Percentiles rank a stretch among this genome's conserved stretches.
Evolutionary conservation across 345 rosid genomes (phyloP).

Genomic region (Pseudoturritis turrita): DNA sequence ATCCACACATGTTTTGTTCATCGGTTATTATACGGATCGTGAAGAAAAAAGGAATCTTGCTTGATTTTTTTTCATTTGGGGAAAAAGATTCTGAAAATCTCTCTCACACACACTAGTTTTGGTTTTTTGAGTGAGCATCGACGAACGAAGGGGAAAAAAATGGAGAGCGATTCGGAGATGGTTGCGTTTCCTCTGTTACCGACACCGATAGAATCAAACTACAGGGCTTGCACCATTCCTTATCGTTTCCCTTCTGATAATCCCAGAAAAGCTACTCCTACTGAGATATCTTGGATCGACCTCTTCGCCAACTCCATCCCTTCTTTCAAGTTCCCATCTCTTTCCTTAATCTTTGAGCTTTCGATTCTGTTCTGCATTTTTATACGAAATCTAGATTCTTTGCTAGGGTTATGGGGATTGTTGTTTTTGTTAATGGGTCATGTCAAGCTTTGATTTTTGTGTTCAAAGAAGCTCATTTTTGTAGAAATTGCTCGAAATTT

Average conservation of each 20-base stretch:
- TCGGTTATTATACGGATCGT: not conserved
- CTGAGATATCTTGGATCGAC: constrained; percentile 87
- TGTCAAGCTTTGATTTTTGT: constrained; percentile 8
- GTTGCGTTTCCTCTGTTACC: constrained; percentile 76
- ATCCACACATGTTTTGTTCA: not conserved
- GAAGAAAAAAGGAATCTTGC: not conserved
- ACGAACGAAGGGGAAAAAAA: constrained; percentile 12
- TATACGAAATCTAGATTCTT: not conserved
- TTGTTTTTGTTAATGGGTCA: constrained; percentile 10
- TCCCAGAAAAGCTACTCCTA: constrained; percentile 72
- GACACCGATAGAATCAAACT: constrained; percentile 73
- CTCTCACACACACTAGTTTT: not conserved
- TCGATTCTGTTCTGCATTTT: not conserved
- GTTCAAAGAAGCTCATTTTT: not conserved
- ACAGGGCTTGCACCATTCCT: constrained; percentile 89
- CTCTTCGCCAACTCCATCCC: constrained; percentile 85
- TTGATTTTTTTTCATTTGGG: not conserved
- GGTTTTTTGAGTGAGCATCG: not conserved
- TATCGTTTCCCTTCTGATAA: constrained; percentile 92
- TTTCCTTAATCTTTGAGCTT: not conserved
- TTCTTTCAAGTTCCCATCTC: constrained; percentile 63
- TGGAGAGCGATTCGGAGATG: constrained; percentile 91
- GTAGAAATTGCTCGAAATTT: not conserved
- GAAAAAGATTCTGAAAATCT: constrained; percentile 6
- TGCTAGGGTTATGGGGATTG: not conserved